These are phyloP conservation scores for Knoxdaviesia proteae DNA, from an alignment of 2,329 filamentous ascomycete genomes.

Conservation along the genomic window DNA sequence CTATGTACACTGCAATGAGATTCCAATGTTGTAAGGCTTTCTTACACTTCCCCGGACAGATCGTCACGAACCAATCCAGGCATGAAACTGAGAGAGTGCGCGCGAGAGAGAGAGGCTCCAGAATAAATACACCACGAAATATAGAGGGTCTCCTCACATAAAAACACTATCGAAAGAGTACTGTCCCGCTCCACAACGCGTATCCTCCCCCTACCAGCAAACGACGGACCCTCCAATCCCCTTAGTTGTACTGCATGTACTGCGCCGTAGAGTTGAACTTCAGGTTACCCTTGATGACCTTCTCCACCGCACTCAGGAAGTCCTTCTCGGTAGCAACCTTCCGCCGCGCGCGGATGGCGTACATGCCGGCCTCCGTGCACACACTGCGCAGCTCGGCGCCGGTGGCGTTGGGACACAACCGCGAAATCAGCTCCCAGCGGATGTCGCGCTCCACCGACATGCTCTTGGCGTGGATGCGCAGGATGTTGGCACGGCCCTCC, in stretches of 20 bases:
- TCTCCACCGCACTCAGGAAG: constrained; percentile 92
- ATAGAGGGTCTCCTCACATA: too few relatives aligned
- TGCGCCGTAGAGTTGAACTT: constrained; percentile 98
- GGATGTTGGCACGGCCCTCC: constrained; percentile 90
- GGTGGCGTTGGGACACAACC: constrained; percentile 90
- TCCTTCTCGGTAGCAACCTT: constrained; percentile 99
- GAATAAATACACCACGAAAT: too few relatives aligned
- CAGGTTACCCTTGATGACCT: constrained; percentile 97
- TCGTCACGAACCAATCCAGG: too few relatives aligned
- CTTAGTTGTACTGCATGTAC: constrained; percentile 97
- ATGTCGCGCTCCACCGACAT: constrained; percentile 99
- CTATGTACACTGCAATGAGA: too few relatives aligned
- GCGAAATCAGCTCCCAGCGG: constrained; percentile 94
- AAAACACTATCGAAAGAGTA: too few relatives aligned
- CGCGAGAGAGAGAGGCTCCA: too few relatives aligned
- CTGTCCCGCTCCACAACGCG: too few relatives aligned
- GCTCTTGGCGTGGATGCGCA: constrained; percentile 96
- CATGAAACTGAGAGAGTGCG: too few relatives aligned
- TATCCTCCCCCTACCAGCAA: too few relatives aligned
- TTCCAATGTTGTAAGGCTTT: too few relatives aligned
- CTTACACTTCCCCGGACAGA: too few relatives aligned
- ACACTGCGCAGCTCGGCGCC: constrained; percentile 92
- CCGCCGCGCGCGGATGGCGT: constrained; percentile 77
- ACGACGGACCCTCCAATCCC: too few relatives aligned
- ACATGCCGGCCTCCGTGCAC: constrained; percentile 97